A percentile compares a stretch with the other conserved stretches of the same genome.
phyloP scores from a whole-genome alignment of 805 yeast species.

The Sungouiella thailandica region DNA sequence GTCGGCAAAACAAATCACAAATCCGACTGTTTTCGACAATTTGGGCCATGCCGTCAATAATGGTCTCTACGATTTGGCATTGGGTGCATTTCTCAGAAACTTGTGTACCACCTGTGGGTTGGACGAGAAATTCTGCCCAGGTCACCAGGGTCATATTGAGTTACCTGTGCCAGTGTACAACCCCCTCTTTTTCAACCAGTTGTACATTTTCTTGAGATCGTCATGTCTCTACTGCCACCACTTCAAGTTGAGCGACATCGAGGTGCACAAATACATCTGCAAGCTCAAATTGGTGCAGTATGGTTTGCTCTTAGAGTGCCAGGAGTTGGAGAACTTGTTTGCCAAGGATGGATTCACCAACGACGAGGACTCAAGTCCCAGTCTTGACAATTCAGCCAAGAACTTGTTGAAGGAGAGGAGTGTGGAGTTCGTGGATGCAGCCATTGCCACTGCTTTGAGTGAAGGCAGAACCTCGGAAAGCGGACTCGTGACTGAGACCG shows the following conservation, averaged over 20 bases:
- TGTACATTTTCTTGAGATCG: slow-evolving; percentile 78
- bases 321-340: slow-evolving; percentile 63
- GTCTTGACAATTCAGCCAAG: slow-evolving; percentile 34
- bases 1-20: slow-evolving; percentile 92
- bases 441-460: slow-evolving; percentile 67
- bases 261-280: slow-evolving; percentile 72
- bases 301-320: slow-evolving; percentile 78
- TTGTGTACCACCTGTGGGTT: slow-evolving; percentile 94
- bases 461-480: slow-evolving; percentile 65
- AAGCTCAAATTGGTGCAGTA: slow-evolving; percentile 79
- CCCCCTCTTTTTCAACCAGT: slow-evolving; percentile 89
- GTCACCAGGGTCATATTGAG: slow-evolving; percentile 97
- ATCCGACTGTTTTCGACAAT: slow-evolving; percentile 93
- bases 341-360: slow-evolving; percentile 26
- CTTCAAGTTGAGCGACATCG: slow-evolving; percentile 65
- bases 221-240: slow-evolving; percentile 88
- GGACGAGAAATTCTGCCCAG: slow-evolving; percentile 93
- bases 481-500: slow-evolving; percentile 80
- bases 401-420: slow-evolving; percentile 54
- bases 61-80: slow-evolving; percentile 90
- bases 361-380: slow-evolving; percentile 28
- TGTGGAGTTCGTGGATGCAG: slow-evolving; percentile 62
- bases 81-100: slow-evolving; percentile 89
- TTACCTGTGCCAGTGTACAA: slow-evolving; percentile 93
- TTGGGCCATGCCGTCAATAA: slow-evolving; percentile 93